Conservation (phyloP, 345 rosid species). For the Excoecaria cochinchinensis region DNA sequence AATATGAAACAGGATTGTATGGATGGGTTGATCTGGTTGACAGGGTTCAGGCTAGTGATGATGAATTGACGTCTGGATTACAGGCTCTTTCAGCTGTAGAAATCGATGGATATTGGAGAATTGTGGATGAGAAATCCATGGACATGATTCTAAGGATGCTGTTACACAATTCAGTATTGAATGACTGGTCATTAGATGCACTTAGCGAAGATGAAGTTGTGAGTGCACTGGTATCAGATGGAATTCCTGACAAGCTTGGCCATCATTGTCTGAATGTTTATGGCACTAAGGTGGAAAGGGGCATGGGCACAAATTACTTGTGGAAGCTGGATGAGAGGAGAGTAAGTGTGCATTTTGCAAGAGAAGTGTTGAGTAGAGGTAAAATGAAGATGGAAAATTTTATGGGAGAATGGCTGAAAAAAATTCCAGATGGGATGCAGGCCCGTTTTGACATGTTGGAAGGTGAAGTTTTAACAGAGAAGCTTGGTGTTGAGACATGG, state of each 20-base stretch:
- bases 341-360: conserved; percentile 76
- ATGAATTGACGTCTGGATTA: conserved; percentile 57
- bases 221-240: conserved; percentile 56
- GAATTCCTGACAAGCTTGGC: conserved; percentile 53
- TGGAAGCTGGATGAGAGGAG: conserved; percentile 73
- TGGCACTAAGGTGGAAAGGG: conserved; percentile 46
- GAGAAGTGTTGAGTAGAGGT: conserved; percentile 54
- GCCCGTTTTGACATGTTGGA: conserved; percentile 70
- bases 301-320: conserved; percentile 17
- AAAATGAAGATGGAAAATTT: conserved; percentile 64
- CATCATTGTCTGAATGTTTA: conserved; percentile 60
- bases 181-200: conserved; percentile 64
- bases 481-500: conserved; percentile 72
- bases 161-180: conserved; percentile 58
- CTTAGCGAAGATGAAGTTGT: conserved; percentile 65
- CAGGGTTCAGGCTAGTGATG: conserved; percentile 80
- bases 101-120: conserved; percentile 85
- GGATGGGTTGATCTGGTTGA: conserved; percentile 70
- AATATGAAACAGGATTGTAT: conserved; percentile 35
- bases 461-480: conserved; percentile 89
- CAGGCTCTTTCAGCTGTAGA: conserved; percentile 68
- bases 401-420: conserved; percentile 63
- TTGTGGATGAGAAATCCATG: conserved; percentile 64
- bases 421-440: conserved; percentile 67
- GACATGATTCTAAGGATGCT: conserved; percentile 64